Evolutionary conservation across 257 asterid species (phyloP).

Genomic region (Solanum corneliomulleri): DNA sequence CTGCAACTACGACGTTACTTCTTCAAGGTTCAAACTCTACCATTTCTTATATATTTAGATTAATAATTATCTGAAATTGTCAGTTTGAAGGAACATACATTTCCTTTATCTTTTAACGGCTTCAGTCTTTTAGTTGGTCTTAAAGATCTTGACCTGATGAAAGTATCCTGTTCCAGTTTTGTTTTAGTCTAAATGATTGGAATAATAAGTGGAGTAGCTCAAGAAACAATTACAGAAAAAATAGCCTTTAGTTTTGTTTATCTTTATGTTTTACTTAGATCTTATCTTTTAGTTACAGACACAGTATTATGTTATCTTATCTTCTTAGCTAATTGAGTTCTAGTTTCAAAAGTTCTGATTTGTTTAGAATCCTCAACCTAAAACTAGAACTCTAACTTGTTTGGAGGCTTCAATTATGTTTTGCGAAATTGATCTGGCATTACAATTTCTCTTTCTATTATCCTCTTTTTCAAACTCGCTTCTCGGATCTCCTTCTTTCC

Average conservation of each 20-base stretch:
- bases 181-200: neutral
- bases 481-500: neutral
- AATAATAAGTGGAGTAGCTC: neutral
- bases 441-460: neutral
- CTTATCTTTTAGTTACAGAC: neutral
- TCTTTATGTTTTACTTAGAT: neutral
- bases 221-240: neutral
- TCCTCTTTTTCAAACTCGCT: neutral
- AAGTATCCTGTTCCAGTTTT: neutral
- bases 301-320: neutral
- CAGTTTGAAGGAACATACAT: neutral
- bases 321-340: neutral
- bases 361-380: neutral
- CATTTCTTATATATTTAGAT: neutral
- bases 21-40: constrained; percentile 53
- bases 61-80: neutral
- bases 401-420: neutral
- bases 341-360: neutral
- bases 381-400: neutral
- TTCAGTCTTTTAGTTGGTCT: neutral
- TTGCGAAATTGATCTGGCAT: neutral
- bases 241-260: neutral
- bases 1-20: constrained; percentile 36
- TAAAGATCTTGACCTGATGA: neutral
- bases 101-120: neutral